Base-by-base conservation (phyloP, 2,329 filamentous ascomycete genomes). In the Pestalotiopsis sp. region DNA sequence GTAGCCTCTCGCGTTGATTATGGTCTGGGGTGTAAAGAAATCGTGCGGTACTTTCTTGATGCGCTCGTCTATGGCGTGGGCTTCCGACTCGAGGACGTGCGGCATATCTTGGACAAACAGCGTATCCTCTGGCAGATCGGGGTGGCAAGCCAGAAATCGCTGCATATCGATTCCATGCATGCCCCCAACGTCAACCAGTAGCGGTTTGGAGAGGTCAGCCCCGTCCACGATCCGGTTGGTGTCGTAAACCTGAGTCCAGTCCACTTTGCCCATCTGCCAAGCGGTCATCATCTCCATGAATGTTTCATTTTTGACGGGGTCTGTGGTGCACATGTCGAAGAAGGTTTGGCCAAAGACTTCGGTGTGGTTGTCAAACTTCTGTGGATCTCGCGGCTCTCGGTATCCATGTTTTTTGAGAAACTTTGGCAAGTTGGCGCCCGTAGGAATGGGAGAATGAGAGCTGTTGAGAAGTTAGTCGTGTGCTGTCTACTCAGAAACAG, bases 21-120 rank as follows among this genome's bases (percentile, higher is more conserved):
- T 20, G 5, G 78, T 77, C 62, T 81, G 76, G 0, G 73, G 70
- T 2, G 71, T 69, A 69, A 80, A 80, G 70, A 80, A 77, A 60
- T 77, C 74, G 66, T 80, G 72, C 3, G 68, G 68, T 68, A 76
- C 69, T 1, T 67, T 67, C 48, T 73, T 73, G 60, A 80, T 75
- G 39, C 72, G 22, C 59, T 59, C 10, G 64, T 74, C 26, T 10
- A 62, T 11, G 64, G 44, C 17, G 4, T 60, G 5, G n/a, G 68
- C 38, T 1, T 39, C 11, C 7, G 44, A 38, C 1, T 65, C 38
- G 13, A 78, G n/a, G 14, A 76, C 72, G 7, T 70, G 70, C 0
- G 81, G 78, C 2, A 81, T 72, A 67, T 84, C 81, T 68, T 84
- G 78, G 17, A 83, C 70, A 2, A 83, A 70, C 4, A 83, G 59